phyloP scores from a whole-genome alignment of 2,329 filamentous ascomycete species.

The Exophiala xenobiotica region DNA sequence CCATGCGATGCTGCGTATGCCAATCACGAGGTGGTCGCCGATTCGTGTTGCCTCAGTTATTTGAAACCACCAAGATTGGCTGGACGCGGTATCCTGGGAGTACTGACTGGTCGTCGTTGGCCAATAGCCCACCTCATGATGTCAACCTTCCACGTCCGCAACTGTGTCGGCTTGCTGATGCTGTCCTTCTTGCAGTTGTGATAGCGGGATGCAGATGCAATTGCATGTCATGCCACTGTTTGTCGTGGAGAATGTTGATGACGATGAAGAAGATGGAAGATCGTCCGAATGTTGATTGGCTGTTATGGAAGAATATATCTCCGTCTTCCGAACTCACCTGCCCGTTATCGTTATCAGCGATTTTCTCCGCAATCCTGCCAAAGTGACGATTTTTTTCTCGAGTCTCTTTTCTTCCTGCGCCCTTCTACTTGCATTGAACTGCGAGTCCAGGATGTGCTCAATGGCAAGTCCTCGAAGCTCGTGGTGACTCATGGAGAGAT shows the following conservation, averaged over 20 bases:
- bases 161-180: background rate
- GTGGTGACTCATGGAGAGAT: background rate
- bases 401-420: background rate
- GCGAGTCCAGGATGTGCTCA: background rate
- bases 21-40: constrained; percentile 24
- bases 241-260: too few species aligned
- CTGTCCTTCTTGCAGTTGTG: background rate
- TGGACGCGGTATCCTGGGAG: background rate
- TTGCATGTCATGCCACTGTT: too few species aligned
- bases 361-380: background rate
- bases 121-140: background rate
- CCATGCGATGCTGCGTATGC: constrained; percentile 22
- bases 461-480: background rate
- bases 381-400: background rate
- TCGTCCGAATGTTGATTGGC: too few species aligned
- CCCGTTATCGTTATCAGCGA: background rate
- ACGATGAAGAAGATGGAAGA: too few species aligned
- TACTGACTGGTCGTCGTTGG: background rate
- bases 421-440: constrained; percentile 1
- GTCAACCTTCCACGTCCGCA: background rate
- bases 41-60: constrained; percentile 12
- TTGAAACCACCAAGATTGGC: background rate
- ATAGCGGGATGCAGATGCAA: too few species aligned
- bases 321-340: background rate
- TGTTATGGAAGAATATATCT: background rate